A percentile compares a stretch with the other conserved stretches of the same genome.
Evolutionary conservation across 2,329 filamentous ascomycete genomes (phyloP).

Genomic region (Cladophialophora chaetospira): DNA sequence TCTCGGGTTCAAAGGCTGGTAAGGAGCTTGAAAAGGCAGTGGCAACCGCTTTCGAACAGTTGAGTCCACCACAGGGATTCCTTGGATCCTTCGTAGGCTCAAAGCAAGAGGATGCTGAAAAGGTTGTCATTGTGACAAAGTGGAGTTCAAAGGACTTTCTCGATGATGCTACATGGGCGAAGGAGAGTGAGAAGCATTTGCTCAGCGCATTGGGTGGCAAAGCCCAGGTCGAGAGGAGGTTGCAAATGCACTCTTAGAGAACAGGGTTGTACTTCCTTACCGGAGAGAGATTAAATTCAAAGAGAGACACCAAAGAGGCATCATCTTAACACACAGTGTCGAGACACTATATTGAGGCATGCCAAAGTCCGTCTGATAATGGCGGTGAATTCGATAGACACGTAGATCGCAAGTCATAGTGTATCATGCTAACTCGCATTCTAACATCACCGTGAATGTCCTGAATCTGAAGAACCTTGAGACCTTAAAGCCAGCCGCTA

Average conservation of each 20-base stretch:
- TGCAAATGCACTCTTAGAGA: not conserved
- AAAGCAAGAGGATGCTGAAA: not conserved
- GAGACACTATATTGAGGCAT: too few relatives aligned
- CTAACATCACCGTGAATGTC: conserved; percentile 19
- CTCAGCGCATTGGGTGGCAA: not conserved
- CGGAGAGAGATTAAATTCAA: not conserved
- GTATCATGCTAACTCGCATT: conserved; percentile 2
- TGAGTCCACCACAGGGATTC: not conserved
- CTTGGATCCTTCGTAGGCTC: not conserved
- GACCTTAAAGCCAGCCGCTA: conserved; percentile 1
- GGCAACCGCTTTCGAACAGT: not conserved
- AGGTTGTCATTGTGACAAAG: not conserved
- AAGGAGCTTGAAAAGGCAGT: not conserved
- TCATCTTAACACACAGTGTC: too few relatives aligned
- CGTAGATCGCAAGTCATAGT: not conserved
- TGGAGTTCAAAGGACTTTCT: not conserved
- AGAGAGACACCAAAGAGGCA: too few relatives aligned
- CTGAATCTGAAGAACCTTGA: conserved; percentile 7
- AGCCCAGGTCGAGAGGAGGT: not conserved
- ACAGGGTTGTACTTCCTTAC: not conserved
- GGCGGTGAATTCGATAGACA: too few relatives aligned
- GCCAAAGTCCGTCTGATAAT: too few relatives aligned
- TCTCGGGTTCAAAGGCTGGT: not conserved
- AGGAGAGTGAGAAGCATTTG: not conserved
- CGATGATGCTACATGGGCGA: not conserved